These are phyloP conservation scores for Pichia terricola DNA, from an alignment of 1,139 yeast species.

Conservation along the genomic window DNA sequence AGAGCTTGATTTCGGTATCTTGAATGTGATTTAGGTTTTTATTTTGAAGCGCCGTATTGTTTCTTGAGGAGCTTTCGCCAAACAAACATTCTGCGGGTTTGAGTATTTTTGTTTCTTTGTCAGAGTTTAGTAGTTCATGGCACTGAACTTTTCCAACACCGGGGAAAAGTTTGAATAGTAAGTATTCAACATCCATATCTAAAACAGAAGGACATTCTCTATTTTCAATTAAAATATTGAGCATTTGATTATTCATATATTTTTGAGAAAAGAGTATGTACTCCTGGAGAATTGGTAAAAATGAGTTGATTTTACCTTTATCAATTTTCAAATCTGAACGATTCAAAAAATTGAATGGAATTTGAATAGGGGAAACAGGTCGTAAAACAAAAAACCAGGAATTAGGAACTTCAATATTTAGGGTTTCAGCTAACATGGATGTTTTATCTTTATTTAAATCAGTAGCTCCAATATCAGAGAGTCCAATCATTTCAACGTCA, in stretches of 20 bases:
- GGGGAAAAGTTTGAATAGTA: slow-evolving; percentile 18
- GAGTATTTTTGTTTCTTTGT: slow-evolving; percentile 3
- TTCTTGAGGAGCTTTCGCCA: slow-evolving; percentile 2
- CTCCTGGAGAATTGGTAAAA: slow-evolving; percentile 25
- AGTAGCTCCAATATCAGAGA: background rate
- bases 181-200: slow-evolving; percentile 16
- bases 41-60: background rate
- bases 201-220: slow-evolving; percentile 19
- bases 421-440: background rate
- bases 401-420: slow-evolving; percentile 27
- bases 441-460: background rate
- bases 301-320: slow-evolving; percentile 11
- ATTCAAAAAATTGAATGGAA: slow-evolving; percentile 42
- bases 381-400: slow-evolving; percentile 57
- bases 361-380: slow-evolving; percentile 49
- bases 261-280: slow-evolving; percentile 20
- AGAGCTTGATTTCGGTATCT: slow-evolving; percentile 11
- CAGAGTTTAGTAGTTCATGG: slow-evolving; percentile 17
- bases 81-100: slow-evolving; percentile 22
- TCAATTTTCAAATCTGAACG: slow-evolving; percentile 24
- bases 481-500: slow-evolving; percentile 1
- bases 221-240: slow-evolving; percentile 7
- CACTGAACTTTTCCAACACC: slow-evolving; percentile 19
- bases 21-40: background rate
- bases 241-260: slow-evolving; percentile 4